Evolutionary conservation across 2,329 filamentous ascomycete genomes (phyloP), one percentile per base, ranked within the genome.

Genomic region (Penicillium janthinellum): DNA sequence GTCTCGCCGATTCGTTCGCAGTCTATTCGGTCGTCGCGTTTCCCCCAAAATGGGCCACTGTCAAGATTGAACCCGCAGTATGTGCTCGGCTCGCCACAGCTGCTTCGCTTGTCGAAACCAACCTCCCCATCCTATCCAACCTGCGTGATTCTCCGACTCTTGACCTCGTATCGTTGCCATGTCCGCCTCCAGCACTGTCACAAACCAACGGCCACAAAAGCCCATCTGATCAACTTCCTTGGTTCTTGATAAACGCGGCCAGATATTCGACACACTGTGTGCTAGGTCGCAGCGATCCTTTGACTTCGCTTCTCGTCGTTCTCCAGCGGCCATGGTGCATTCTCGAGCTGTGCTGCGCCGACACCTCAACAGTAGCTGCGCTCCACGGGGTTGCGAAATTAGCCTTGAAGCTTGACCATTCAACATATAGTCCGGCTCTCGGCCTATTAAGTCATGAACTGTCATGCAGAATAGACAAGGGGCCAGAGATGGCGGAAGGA

Each of bases 301-400:
- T 62, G 22, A 50, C 64, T 42, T 59, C 64, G 6, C 42, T 67
- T 11, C 57, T 67, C 10, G 47, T 64, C 14, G 42, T 67, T 28
- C 49, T 65, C n/a, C 64, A 63, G 37, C 64, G 61, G 12, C 64
- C 64, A 3, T 67, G 64, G 64, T 67, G 64, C 54, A 59, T 67
- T 6, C 59, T 67, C 3, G 64, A 67, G 53, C 42, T 65, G 3
- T 66, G 64, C 37, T 67, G 64, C 52, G 49, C 59, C 41, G 58
- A 62, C 15, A 51, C 54, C 6, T 5, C 55, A 34, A 64, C 58
- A 0, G 47, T 67, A 15, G 51, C 45, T 1, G 50, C 59, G 8
- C 51, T 61, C n/a, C 31, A 48, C 10, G 31, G 35, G 8, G 60
- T 67, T 44, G 59, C 58, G 2, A 35, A 3, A 5, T 5, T 57